phyloP scores from a whole-genome alignment of 129 eudicot species.

The Kitagawia praeruptora region DNA sequence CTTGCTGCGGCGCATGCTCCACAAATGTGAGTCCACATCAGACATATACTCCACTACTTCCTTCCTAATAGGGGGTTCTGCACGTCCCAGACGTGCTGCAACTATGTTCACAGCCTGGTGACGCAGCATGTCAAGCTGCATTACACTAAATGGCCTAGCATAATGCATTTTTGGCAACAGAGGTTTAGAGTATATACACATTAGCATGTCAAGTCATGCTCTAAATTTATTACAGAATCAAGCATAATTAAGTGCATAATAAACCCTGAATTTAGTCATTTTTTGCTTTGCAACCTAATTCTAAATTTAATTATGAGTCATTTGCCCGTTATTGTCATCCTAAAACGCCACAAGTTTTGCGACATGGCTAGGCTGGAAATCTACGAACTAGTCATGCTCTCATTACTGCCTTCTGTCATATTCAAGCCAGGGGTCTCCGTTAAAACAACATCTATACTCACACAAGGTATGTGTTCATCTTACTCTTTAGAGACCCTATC shows the following conservation, averaged over 20 bases:
- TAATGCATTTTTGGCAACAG: constrained; percentile 89
- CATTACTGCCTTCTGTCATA: too few relatives aligned
- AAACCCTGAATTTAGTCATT: neutral
- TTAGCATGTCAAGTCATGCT: neutral
- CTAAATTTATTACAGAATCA: neutral
- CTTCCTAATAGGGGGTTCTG: constrained; percentile 81
- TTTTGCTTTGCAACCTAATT: neutral
- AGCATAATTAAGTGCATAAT: neutral
- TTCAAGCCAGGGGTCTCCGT: too few relatives aligned
- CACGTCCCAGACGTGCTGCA: constrained; percentile 79
- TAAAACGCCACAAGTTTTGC: neutral
- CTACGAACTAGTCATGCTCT: too few relatives aligned
- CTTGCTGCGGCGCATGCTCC: constrained; percentile 93
- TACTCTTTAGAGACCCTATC: too few relatives aligned
- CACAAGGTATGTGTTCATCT: too few relatives aligned
- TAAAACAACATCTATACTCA: too few relatives aligned
- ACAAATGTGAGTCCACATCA: constrained; percentile 87
- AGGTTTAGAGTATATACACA: constrained; percentile 63
- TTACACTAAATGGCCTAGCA: constrained; percentile 72
- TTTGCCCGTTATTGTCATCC: neutral
- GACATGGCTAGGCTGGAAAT: neutral
- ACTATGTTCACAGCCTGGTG: constrained; percentile 88
- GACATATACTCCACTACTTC: constrained; percentile 98
- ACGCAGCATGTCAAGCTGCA: constrained; percentile 91
- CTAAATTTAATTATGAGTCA: neutral